Evolutionary conservation across 305 asterid species (phyloP).

Genomic region (Nicotiana rustica): DNA sequence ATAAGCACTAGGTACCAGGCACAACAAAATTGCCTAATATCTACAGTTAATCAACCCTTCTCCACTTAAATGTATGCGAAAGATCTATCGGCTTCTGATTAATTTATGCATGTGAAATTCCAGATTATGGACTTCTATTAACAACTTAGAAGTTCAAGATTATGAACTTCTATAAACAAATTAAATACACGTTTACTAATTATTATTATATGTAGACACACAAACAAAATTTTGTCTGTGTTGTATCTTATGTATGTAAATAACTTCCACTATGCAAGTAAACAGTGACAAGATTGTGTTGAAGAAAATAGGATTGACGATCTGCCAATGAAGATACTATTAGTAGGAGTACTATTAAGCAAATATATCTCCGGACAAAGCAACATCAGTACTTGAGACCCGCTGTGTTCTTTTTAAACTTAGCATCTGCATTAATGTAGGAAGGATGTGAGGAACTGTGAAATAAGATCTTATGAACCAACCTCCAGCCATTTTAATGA

Average conservation of each 20-base stretch:
- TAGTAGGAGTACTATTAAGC: background rate
- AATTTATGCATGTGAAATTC: conserved; percentile 7
- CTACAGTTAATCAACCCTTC: conserved; percentile 1
- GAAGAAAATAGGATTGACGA: background rate
- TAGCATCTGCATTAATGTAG: background rate
- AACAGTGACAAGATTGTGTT: background rate
- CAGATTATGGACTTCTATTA: background rate
- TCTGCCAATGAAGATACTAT: background rate
- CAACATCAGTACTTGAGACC: background rate
- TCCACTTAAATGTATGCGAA: background rate
- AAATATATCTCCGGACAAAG: background rate
- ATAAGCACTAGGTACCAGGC: background rate
- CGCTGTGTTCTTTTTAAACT: background rate
- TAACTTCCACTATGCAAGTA: background rate
- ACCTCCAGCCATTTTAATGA: conserved; percentile 11
- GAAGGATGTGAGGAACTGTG: background rate
- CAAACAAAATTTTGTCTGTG: background rate
- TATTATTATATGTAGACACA: background rate
- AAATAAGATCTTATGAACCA: background rate
- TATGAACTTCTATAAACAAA: background rate
- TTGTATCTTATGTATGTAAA: background rate
- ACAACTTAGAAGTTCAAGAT: no score
- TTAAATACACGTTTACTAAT: background rate
- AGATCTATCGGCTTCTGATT: background rate
- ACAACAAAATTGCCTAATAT: background rate